These are phyloP conservation scores for Rosa chinensis DNA, from an alignment of 306 rosid genomes.

Conservation along the genomic window DNA sequence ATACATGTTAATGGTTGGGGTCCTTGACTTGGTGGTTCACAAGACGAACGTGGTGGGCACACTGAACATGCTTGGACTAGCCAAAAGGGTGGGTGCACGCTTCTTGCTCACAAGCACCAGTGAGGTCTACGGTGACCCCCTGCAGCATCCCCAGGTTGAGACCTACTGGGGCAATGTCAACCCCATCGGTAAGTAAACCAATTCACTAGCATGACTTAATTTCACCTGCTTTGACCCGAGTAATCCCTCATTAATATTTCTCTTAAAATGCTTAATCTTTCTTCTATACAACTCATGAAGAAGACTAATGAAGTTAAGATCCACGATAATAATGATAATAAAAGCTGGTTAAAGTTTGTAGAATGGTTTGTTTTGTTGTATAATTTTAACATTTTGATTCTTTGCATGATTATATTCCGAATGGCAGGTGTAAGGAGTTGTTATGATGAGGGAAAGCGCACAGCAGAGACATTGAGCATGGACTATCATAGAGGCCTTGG, in stretches of 20 bases:
- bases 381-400: neutral
- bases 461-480: conserved; percentile 89
- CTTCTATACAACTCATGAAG: too few relatives aligned
- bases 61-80: conserved; percentile 82
- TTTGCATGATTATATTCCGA: neutral
- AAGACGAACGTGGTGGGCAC: conserved; percentile 97
- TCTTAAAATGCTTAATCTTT: too few relatives aligned
- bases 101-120: conserved; percentile 90
- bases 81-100: conserved; percentile 82
- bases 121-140: conserved; percentile 95
- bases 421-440: conserved; percentile 85
- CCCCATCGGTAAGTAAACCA: conserved; percentile 62
- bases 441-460: conserved; percentile 93
- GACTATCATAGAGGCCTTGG: conserved; percentile 95
- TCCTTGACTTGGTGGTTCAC: conserved; percentile 60
- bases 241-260: too few relatives aligned
- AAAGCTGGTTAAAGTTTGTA: neutral
- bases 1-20: conserved; percentile 3
- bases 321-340: too few relatives aligned
- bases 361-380: neutral
- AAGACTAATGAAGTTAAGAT: too few relatives aligned
- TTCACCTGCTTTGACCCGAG: too few relatives aligned
- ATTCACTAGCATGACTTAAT: neutral
- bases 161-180: conserved; percentile 96
- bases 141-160: conserved; percentile 89